Base-by-base conservation (phyloP, 2,329 filamentous ascomycete species). In the Fusarium veterinarium region DNA sequence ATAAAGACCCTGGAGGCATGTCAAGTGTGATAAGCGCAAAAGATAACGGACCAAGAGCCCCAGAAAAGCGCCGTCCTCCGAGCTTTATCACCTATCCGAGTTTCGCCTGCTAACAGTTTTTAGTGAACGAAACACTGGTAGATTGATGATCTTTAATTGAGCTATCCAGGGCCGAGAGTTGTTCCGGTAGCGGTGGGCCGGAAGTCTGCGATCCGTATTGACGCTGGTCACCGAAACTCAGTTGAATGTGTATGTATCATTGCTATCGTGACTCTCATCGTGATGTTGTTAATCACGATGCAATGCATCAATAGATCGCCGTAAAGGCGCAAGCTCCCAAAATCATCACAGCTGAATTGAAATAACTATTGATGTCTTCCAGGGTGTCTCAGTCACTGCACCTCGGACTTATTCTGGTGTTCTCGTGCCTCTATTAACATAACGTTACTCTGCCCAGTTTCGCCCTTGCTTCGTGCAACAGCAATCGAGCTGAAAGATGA, bases 61-160 rank as follows among this genome's bases (percentile, higher is more conserved):
- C 52, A 58, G 52, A 56, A 64, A 59, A 69, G 73, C 49, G 49
- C 62, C 49, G 44, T 38, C 53, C 58, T 42, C 58, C 64, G 58
- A 37, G 31, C 31, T 59, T 57, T 65, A 58, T 67, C 62, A 51
- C 53, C 62, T 60, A 69, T 56, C 58, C 40, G 41, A 65, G 60
- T 77, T 77, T 77, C 67, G 52, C 38, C 53, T 76, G 63, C 73
- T 77, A 77, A 77, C 63, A 75, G 69, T n/a, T 76, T 77, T 77
- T 77, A 77, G 75, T 77, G 75, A 77, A 72, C 33, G 56, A 77
- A 74, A 64, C 48, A 19, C 17, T 14, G 9, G 35, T 25, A 65
- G 40, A 52, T 40, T 31, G 49, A 30, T 28, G 44, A 35, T 45
- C 28, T 53, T 30, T 12, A 19, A 28, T 17, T 33, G 25, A 55